Base-by-base conservation (phyloP, 192 early-diverging fungal genomes). In the Spizellomyces punctatus region DNA sequence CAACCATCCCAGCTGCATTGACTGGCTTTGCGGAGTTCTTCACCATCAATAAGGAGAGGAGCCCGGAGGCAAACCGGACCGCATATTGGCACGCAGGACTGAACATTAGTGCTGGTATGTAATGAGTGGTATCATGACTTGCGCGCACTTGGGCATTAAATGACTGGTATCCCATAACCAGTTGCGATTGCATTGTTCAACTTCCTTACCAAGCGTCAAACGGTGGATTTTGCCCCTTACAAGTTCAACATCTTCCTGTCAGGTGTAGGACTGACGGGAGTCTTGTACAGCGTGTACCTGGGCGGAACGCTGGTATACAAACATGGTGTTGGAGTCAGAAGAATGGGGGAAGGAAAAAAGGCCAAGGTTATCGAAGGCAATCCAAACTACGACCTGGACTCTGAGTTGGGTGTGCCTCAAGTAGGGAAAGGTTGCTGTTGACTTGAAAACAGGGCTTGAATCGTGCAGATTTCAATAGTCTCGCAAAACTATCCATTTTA, bases 201-300 rank as follows among this genome's bases (percentile, higher is more conserved):
- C 59, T 46, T 62, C 43, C 69, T 71, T 21, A 63, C 69, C 69
- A 71, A 71, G 59, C 57, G 69, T 36, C 59, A 60, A 16, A 63
- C 69, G 19, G 19, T 71, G 46, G 69, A 71, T 50, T 71, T 62
- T 50, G 43, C 58, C 16, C 69, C 69, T 8, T 71, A 62, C 58
- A 60, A 63, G 6, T 71, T 71, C 59, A 71, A 71, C 69, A 44
- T 62, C 36, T 19, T 62, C 43, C 69, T 71, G 14, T 71, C 69
- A 16, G 69, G 45, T 10, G 42, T 71, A 5, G 69, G 69, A 1
- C 50, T 71, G 16, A 46, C 16, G 8, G 46, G 7, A 10, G 59
- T 61, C 4, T 41, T 46, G 9, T 43, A 19, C 58, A 62, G 69
- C 69, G 14, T 21, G 10, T 62, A 62, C 58, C 58, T 71, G 21